Percentiles rank a stretch among this genome's conserved stretches.
phyloP scores from a whole-genome alignment of 1,284 basidiomycete species.

The Ganoderma multipileum region DNA sequence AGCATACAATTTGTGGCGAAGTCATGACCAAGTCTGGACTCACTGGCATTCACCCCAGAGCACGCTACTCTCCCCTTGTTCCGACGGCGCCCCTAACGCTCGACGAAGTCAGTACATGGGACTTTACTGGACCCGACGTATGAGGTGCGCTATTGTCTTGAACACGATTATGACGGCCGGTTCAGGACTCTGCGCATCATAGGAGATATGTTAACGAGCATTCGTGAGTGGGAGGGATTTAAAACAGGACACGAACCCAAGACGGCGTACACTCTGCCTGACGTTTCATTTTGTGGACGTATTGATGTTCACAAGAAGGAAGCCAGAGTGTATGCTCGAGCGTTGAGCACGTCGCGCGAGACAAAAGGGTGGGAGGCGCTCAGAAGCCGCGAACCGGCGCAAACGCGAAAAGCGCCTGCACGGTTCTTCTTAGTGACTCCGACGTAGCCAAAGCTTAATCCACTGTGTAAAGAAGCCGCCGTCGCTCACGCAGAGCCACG shows the following conservation, averaged over 20 bases:
- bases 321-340: background rate
- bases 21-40: background rate
- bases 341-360: background rate
- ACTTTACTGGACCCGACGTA: background rate
- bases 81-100: background rate
- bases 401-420: background rate
- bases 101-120: background rate
- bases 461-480: background rate
- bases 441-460: background rate
- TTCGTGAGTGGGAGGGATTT: background rate
- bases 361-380: background rate
- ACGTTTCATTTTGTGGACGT: background rate
- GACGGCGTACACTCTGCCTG: background rate
- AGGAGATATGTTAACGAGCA: background rate
- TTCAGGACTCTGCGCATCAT: background rate
- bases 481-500: background rate
- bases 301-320: background rate
- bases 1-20: background rate
- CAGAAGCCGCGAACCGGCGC: background rate
- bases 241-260: background rate
- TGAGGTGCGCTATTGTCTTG: background rate
- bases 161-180: background rate
- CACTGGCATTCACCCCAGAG: background rate
- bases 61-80: background rate
- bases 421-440: background rate